Percentiles rank a stretch among this genome's conserved stretches.
phyloP scores from a whole-genome alignment of 495 filamentous ascomycete species.

The Lepidopterella palustris region DNA sequence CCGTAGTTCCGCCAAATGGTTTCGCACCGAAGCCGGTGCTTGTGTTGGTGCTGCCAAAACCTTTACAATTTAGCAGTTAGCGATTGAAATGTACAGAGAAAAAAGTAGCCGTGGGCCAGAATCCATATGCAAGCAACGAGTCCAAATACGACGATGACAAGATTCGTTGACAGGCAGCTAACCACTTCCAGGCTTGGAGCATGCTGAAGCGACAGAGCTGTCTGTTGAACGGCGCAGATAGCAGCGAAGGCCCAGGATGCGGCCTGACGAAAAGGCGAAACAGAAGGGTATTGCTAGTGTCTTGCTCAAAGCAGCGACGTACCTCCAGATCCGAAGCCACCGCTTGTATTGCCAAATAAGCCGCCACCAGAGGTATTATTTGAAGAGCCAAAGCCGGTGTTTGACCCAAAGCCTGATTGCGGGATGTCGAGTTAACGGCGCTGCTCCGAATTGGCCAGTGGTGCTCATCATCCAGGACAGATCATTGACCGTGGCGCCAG shows the following conservation, averaged over 20 bases:
- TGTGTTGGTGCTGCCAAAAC: slow-evolving; percentile 24
- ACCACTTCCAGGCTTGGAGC: not conserved
- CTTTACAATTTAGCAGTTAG: slow-evolving; percentile 1
- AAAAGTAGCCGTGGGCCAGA: not conserved
- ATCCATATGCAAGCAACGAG: not conserved
- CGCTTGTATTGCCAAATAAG: slow-evolving; percentile 47
- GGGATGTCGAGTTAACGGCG: slow-evolving; percentile 27
- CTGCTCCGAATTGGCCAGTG: slow-evolving; percentile 15
- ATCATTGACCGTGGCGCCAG: slow-evolving; percentile 11
- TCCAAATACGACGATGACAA: not conserved
- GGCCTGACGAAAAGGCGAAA: not conserved
- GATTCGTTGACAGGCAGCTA: not conserved
- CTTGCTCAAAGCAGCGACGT: slow-evolving; percentile 36
- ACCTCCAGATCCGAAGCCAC: slow-evolving; percentile 42
- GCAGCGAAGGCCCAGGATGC: slow-evolving; percentile 2
- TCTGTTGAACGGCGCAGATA: not conserved
- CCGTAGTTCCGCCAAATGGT: slow-evolving; percentile 11
- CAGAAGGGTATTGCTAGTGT: slow-evolving; percentile 12
- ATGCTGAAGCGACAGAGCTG: not conserved
- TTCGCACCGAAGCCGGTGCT: slow-evolving; percentile 28
- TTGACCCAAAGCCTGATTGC: slow-evolving; percentile 56
- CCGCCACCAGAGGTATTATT: slow-evolving; percentile 41
- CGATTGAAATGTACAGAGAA: not conserved
- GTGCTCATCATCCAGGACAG: slow-evolving; percentile 23
- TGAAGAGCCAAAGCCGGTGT: slow-evolving; percentile 32